Conservation (phyloP, 805 yeast genomes). For the Maudiozyma barnettii region DNA sequence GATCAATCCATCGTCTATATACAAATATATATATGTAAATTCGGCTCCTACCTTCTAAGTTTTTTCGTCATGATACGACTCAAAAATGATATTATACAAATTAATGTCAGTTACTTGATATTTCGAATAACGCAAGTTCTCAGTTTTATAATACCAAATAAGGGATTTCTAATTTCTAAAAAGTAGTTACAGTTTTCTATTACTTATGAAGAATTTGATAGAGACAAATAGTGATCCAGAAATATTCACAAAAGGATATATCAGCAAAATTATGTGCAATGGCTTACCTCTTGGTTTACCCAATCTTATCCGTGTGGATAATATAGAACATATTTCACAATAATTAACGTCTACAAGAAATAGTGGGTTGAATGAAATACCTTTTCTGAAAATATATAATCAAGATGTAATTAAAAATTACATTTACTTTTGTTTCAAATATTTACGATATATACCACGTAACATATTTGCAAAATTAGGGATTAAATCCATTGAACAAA, state of each 20-base stretch:
- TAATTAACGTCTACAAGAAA: too few species aligned
- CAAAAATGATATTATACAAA: too few species aligned
- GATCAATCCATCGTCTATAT: too few species aligned
- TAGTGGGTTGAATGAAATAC: neutral
- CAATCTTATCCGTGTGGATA: neutral
- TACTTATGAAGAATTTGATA: neutral
- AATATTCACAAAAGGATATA: neutral
- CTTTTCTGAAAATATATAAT: neutral
- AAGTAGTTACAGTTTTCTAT: neutral
- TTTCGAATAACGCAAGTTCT: too few species aligned
- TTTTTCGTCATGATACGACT: too few species aligned
- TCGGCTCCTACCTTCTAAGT: too few species aligned
- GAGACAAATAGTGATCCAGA: neutral
- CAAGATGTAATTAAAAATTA: neutral
- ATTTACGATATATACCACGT: constrained; percentile 45
- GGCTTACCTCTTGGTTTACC: neutral
- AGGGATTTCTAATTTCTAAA: neutral
- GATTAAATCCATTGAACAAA: constrained; percentile 59
- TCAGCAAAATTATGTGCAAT: neutral
- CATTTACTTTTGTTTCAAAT: constrained; percentile 23
- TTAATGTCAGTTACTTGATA: too few species aligned
- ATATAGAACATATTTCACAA: neutral
- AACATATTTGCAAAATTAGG: constrained; percentile 56
- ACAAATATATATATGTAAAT: too few species aligned
- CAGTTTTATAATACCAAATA: too few species aligned